A percentile compares a stretch with the other conserved stretches of the same genome.
Evolutionary conservation across 2,329 filamentous ascomycete genomes (phyloP).

Genomic region (Aspergillus oerlinghausenensis): DNA sequence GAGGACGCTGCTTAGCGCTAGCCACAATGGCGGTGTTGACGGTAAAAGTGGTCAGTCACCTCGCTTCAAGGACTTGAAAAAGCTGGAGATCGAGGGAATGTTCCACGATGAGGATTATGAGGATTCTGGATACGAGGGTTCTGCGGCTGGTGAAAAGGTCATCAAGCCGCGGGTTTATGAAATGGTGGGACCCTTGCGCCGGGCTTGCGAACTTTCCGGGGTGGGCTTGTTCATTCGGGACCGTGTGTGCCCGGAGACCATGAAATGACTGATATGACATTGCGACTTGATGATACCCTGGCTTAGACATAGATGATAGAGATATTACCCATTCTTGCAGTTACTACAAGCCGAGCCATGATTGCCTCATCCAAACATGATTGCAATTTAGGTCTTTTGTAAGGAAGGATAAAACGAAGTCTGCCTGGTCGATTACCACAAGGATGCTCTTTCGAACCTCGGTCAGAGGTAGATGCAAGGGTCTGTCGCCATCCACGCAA

Average conservation of each 20-base stretch:
- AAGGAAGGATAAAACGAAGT: background rate
- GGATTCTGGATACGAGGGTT: constrained; percentile 11
- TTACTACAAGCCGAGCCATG: background rate
- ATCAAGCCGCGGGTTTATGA: constrained; percentile 23
- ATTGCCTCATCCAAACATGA: background rate
- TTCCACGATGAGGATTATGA: constrained; percentile 25
- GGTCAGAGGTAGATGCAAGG: background rate
- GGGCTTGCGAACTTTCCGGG: constrained; percentile 16
- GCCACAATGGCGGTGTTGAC: background rate
- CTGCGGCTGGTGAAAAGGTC: constrained; percentile 3
- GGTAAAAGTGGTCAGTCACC: background rate
- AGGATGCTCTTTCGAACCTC: background rate
- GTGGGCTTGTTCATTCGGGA: constrained; percentile 23
- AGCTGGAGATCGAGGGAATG: constrained; percentile 23
- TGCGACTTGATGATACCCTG: background rate
- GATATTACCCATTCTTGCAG: background rate
- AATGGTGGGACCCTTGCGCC: constrained; percentile 18
- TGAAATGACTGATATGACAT: constrained; percentile 1
- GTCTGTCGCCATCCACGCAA: background rate
- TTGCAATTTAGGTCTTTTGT: background rate
- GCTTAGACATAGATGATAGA: background rate
- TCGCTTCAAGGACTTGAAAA: constrained; percentile 13
- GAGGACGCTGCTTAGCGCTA: constrained; percentile 15
- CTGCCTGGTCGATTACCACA: background rate
- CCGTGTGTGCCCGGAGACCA: constrained; percentile 17